Base-by-base conservation (phyloP, 345 rosid genomes). In the Aquilaria yunnanensis region DNA sequence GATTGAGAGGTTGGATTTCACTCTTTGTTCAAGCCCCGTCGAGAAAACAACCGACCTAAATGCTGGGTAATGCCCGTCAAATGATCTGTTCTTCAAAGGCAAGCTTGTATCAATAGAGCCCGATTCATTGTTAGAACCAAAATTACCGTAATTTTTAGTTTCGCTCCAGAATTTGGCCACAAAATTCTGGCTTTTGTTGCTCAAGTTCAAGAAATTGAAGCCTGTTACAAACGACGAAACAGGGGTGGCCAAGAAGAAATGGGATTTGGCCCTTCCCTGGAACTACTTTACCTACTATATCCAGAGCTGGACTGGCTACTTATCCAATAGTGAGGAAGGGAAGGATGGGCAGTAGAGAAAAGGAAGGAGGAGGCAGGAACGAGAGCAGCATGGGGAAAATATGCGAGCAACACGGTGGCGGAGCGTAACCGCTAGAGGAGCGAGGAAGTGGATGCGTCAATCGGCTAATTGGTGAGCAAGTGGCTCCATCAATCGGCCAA, bases 121-220 rank as follows among this genome's bases (percentile, higher is more conserved):
- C 78, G 66, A 9, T 65, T 67, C 71, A 1, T 71, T 79, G 4
- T 51, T 69, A 9, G 72, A 57, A 37, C 67, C 68, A 50, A 85
- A 83, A 73, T 75, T 78, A 10, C 47, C 74, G 56, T 85, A 86
- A 51, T 76, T 89, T 10, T 82, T 87, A 0, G 83, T 77, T 43
- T 83, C 96, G 13, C 66, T 91, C 53, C 34, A 82, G 77, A 95
- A 84, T 65, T 87, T 97, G 8, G 96, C 98, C 6, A 83, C 92
- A 5, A 95, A 82, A 69, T 79, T 95, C 52, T 84, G 99, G 10
- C 90, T 95, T 5, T 77, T 92, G 69, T 74, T 85, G 86, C 67
- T 81, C 55, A 80, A 85, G 2, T 80, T 87, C 52, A 90, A 85
- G 74, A 94, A 82, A 67, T 47, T 85, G 14, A 87, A 81, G 62